Evolutionary conservation across 1,284 basidiomycete genomes (phyloP).

Genomic region (Ceratobasidium papillatum): DNA sequence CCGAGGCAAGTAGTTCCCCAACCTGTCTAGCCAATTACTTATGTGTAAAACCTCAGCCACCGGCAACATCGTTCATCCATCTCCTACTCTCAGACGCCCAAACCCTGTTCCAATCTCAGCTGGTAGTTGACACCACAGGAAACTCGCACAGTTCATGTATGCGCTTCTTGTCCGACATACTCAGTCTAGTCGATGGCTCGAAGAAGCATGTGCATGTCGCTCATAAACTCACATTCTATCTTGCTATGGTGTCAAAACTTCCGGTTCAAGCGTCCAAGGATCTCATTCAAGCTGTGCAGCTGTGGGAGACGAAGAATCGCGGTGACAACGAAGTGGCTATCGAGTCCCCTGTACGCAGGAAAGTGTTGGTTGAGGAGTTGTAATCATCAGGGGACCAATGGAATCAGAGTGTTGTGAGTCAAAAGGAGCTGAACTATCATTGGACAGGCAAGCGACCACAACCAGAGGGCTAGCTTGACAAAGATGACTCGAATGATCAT

Average conservation of each 20-base stretch:
- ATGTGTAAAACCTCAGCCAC: background rate
- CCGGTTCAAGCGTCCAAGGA: conserved; percentile 3
- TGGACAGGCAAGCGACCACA: background rate
- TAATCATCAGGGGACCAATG: background rate
- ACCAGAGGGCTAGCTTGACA: background rate
- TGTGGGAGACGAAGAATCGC: background rate
- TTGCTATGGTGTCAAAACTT: conserved; percentile 11
- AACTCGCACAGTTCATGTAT: conserved; percentile 17
- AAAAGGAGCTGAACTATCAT: background rate
- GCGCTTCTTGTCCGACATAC: conserved; percentile 30
- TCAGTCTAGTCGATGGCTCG: conserved; percentile 5
- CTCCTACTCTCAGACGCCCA: background rate
- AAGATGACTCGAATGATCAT: background rate
- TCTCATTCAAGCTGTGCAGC: background rate
- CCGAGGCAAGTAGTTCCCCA: background rate
- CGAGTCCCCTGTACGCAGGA: background rate
- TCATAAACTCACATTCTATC: conserved; percentile 28
- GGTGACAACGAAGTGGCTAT: background rate
- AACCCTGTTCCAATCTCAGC: conserved; percentile 10
- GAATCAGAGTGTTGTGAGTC: background rate
- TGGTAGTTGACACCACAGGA: background rate
- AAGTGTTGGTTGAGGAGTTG: conserved; percentile 4
- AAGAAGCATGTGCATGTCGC: conserved; percentile 20
- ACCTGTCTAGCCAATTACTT: background rate
- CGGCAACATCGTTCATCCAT: background rate